Evolutionary conservation across 2,329 filamentous ascomycete genomes (phyloP).

Genomic region (Colletotrichum tropicale): DNA sequence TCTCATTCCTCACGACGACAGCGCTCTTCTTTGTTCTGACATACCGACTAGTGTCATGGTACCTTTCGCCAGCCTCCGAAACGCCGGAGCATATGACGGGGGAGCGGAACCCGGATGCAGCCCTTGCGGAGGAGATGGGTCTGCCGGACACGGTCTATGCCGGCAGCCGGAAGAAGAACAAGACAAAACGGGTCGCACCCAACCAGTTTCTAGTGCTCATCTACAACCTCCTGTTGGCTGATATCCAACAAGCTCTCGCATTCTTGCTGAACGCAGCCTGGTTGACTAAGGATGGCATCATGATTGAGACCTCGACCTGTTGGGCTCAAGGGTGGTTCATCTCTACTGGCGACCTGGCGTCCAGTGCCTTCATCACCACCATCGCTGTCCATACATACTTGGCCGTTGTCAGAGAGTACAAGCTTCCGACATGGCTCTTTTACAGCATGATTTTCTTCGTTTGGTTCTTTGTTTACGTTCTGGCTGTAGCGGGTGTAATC

Average conservation of each 20-base stretch:
- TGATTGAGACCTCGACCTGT: constrained; percentile 53
- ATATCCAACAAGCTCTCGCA: constrained; percentile 60
- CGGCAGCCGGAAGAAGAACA: constrained; percentile 21
- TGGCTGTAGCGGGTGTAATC: constrained; percentile 3
- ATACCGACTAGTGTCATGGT: constrained; percentile 39
- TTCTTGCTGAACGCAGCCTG: constrained; percentile 62
- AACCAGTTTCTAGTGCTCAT: constrained; percentile 66
- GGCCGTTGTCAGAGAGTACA: constrained; percentile 54
- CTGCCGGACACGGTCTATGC: constrained; percentile 27
- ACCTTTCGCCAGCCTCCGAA: constrained; percentile 24
- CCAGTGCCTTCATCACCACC: constrained; percentile 60
- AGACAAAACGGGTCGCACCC: constrained; percentile 18
- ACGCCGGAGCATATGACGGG: constrained; percentile 30
- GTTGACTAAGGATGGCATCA: constrained; percentile 49
- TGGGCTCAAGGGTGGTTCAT: constrained; percentile 62
- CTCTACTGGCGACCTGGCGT: constrained; percentile 60
- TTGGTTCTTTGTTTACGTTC: constrained; percentile 49
- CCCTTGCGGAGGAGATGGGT: constrained; percentile 19
- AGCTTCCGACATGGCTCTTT: constrained; percentile 49
- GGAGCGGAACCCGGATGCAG: constrained; percentile 34
- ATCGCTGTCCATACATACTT: constrained; percentile 65
- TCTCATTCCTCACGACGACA: constrained; percentile 38
- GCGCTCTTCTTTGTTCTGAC: constrained; percentile 36
- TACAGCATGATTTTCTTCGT: constrained; percentile 42
- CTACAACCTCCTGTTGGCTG: constrained; percentile 63